A percentile compares a stretch with the other conserved stretches of the same genome.
These are phyloP conservation scores for Colletotrichum tabaci DNA, from an alignment of 2,329 filamentous ascomycete species.

Conservation along the genomic window DNA sequence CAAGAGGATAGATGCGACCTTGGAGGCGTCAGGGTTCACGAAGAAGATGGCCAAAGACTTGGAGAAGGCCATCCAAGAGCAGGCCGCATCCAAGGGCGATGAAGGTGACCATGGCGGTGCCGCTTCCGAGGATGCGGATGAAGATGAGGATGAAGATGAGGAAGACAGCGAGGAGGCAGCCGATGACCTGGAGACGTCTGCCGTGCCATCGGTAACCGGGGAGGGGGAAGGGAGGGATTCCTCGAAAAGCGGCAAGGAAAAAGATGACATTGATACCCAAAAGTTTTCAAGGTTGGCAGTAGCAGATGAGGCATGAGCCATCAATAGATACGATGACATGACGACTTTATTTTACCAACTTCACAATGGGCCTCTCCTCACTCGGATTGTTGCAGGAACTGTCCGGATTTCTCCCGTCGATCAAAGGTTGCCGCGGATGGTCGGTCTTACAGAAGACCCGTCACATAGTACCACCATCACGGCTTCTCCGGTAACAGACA, in stretches of 20 bases:
- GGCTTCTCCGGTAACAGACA: background rate
- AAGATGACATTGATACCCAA: slow-evolving; percentile 45
- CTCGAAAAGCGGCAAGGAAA: slow-evolving; percentile 44
- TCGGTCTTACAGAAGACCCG: background rate
- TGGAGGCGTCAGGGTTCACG: slow-evolving; percentile 94
- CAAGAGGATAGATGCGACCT: slow-evolving; percentile 85
- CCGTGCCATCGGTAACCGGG: slow-evolving; percentile 33
- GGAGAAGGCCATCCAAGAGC: slow-evolving; percentile 89
- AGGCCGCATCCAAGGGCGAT: slow-evolving; percentile 66
- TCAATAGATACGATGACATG: background rate
- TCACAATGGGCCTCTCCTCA: background rate
- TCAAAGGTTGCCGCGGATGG: background rate
- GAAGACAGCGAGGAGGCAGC: slow-evolving; percentile 49
- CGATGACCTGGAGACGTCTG: slow-evolving; percentile 44
- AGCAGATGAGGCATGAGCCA: slow-evolving; percentile 29
- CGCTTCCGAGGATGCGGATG: too few species aligned
- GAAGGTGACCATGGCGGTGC: slow-evolving; percentile 52
- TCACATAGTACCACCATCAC: background rate
- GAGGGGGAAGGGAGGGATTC: slow-evolving; percentile 40
- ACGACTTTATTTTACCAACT: background rate
- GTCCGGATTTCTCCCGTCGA: background rate
- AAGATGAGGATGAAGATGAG: slow-evolving; percentile 47
- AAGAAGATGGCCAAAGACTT: slow-evolving; percentile 97
- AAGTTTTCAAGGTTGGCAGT: slow-evolving; percentile 40
- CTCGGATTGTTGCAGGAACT: too few species aligned